A percentile compares a stretch with the other conserved stretches of the same genome.
Conservation (phyloP, 495 filamentous ascomycete species). For the Penicillium paxilli region DNA sequence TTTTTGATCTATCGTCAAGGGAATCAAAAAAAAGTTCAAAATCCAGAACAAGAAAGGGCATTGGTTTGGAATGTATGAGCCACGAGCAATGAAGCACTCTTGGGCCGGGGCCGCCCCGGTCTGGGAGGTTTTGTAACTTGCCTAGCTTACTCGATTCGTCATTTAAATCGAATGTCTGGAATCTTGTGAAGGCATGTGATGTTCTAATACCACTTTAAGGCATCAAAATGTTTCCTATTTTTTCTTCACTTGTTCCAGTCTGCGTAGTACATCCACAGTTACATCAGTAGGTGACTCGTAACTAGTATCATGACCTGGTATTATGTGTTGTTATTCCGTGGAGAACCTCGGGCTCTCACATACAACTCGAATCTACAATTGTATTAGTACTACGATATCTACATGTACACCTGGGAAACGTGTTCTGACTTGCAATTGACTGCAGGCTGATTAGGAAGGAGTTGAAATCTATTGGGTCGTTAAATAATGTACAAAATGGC, state of each 20-base stretch:
- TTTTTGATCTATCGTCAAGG: conserved; percentile 35
- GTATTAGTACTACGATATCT: no score
- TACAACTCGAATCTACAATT: no score
- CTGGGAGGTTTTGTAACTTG: conserved; percentile 37
- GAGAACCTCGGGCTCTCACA: no score
- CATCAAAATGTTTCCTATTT: conserved; percentile 41
- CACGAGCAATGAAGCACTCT: conserved; percentile 49
- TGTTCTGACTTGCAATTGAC: no score
- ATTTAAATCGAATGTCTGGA: conserved; percentile 37
- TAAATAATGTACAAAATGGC: conserved; percentile 11
- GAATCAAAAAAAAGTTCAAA: conserved; percentile 37
- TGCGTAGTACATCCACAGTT: no score
- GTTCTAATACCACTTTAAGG: conserved; percentile 48
- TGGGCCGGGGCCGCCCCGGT: conserved; percentile 18
- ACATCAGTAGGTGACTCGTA: no score
- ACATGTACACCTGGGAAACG: no score
- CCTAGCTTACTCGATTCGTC: conserved; percentile 41
- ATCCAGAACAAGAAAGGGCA: conserved; percentile 40
- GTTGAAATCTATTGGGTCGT: conserved; percentile 17
- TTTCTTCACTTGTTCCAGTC: conserved; percentile 13
- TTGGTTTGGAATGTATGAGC: conserved; percentile 52
- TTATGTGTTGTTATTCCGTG: no score
- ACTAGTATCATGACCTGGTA: no score
- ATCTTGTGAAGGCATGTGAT: conserved; percentile 40
- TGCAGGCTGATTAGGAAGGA: no score